Conservation (phyloP, 495 filamentous ascomycete genomes). For the Aspergillus cavernicola region DNA sequence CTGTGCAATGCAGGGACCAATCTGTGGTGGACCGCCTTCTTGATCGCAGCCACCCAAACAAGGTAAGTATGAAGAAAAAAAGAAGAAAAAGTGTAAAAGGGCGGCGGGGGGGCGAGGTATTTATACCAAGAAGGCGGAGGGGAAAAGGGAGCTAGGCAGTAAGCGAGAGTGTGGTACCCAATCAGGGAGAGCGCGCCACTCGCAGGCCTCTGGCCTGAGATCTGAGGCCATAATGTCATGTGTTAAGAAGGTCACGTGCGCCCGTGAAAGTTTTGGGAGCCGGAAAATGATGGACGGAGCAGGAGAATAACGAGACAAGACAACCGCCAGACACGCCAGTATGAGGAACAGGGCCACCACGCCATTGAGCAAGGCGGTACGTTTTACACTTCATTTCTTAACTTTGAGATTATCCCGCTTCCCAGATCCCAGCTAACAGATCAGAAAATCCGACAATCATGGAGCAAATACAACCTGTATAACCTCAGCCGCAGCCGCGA, state of each 20-base stretch:
- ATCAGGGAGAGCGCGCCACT: no score
- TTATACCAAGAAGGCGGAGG: no score
- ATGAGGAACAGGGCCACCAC: constrained; percentile 50
- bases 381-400: constrained; percentile 6
- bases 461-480: constrained; percentile 97
- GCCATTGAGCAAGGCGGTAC: constrained; percentile 41
- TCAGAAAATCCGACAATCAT: constrained; percentile 92
- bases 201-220: no score
- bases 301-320: constrained; percentile 2
- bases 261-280: constrained; percentile 43
- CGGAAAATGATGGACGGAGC: constrained; percentile 10
- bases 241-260: neutral
- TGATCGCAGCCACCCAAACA: constrained; percentile 63
- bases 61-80: constrained; percentile 74
- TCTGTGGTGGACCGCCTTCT: constrained; percentile 54
- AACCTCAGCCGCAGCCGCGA: constrained; percentile 74
- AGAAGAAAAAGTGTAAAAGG: constrained; percentile 35
- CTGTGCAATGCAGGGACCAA: constrained; percentile 76
- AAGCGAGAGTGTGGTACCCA: constrained; percentile 30
- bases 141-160: constrained; percentile 18
- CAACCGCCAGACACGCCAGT: constrained; percentile 23
- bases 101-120: constrained; percentile 10
- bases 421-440: constrained; percentile 9
- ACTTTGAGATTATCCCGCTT: neutral
- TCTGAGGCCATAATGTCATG: no score